Conservation (phyloP, 352 stramenopile species). For the Peronospora belbahrii region DNA sequence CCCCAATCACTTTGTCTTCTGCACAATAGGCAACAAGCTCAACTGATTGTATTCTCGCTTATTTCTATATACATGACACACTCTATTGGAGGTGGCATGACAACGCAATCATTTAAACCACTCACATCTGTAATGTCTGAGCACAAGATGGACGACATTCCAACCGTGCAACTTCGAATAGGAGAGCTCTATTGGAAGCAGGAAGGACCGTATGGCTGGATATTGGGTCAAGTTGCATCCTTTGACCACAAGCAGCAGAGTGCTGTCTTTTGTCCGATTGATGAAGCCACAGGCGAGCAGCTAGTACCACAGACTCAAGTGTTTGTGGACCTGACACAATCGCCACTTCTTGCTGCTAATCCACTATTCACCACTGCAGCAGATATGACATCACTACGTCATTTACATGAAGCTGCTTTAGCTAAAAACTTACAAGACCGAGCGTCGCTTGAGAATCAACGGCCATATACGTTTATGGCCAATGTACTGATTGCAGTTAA, state of each 20-base stretch:
- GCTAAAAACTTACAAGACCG: conserved; percentile 86
- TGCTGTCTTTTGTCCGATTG: conserved; percentile 44
- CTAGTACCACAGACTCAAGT: conserved; percentile 18
- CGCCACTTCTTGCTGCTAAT: conserved; percentile 62
- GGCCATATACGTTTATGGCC: conserved; percentile 84
- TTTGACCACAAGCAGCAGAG: conserved; percentile 28
- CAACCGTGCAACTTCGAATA: conserved; percentile 33
- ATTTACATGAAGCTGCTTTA: conserved; percentile 78
- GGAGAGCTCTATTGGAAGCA: conserved; percentile 82
- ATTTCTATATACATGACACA: conserved; percentile 11
- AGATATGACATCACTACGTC: conserved; percentile 80
- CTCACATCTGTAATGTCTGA: conserved; percentile 3
- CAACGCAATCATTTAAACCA: conserved; percentile 7
- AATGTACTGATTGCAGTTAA: conserved; percentile 85
- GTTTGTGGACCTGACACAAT: conserved; percentile 37
- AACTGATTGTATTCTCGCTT: too few species aligned
- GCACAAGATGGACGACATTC: conserved; percentile 11
- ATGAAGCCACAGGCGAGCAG: conserved; percentile 58
- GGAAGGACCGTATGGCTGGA: conserved; percentile 52
- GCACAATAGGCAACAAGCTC: conserved; percentile 7
- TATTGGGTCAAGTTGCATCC: conserved; percentile 56
- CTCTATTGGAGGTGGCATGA: conserved; percentile 1
- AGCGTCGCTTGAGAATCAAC: conserved; percentile 56
- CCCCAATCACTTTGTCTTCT: conserved; percentile 19
- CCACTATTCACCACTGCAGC: conserved; percentile 59